Conservation (phyloP, 2,329 filamentous ascomycete species). For the Emydomyces testavorans region DNA sequence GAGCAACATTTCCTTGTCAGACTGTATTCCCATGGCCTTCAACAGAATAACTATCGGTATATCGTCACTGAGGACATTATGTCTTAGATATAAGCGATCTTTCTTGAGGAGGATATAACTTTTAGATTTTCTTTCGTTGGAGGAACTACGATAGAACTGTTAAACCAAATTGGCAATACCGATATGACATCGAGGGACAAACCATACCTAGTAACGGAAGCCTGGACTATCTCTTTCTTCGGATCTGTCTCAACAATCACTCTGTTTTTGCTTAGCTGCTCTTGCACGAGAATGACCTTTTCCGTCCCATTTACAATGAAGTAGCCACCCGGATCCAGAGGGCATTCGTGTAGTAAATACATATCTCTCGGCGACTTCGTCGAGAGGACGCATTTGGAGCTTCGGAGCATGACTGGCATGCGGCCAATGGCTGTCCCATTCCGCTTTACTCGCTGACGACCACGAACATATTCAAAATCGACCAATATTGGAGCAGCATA, state of each 20-base stretch:
- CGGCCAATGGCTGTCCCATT: constrained; percentile 69
- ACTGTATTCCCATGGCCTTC: constrained; percentile 85
- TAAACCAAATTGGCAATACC: background rate
- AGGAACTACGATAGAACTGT: constrained; percentile 53
- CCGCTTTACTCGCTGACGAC: constrained; percentile 62
- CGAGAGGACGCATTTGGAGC: constrained; percentile 78
- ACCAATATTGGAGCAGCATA: constrained; percentile 91
- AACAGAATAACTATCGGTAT: constrained; percentile 90
- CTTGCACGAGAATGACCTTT: constrained; percentile 96
- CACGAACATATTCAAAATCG: constrained; percentile 80
- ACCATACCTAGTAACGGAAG: constrained; percentile 65
- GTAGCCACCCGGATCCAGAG: constrained; percentile 90
- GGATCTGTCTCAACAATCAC: constrained; percentile 90
- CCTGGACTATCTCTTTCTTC: constrained; percentile 87
- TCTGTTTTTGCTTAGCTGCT: constrained; percentile 97
- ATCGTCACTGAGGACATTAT: constrained; percentile 86
- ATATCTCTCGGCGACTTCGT: constrained; percentile 78
- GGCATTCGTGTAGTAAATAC: constrained; percentile 88
- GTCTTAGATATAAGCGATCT: constrained; percentile 74
- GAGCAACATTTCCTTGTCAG: constrained; percentile 88
- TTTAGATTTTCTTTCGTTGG: constrained; percentile 94
- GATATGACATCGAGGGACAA: background rate
- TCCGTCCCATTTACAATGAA: constrained; percentile 97
- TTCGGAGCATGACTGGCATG: constrained; percentile 94
- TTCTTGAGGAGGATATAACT: constrained; percentile 93